Base-by-base conservation (phyloP, 305 asterid species). In the Rubia occidens region DNA sequence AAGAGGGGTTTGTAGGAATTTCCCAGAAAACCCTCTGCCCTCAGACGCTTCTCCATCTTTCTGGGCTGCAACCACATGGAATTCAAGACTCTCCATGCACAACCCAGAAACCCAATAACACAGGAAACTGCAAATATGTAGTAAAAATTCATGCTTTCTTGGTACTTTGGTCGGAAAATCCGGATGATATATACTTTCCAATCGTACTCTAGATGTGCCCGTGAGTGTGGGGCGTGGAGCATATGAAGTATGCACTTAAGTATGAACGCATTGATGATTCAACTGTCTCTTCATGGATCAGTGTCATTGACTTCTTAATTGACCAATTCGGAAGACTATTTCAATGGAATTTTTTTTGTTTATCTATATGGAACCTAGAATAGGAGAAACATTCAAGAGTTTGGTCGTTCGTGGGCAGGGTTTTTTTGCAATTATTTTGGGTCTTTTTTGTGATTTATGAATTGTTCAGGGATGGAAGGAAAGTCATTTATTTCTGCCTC, bases 21-120 rank as follows among this genome's bases (percentile, higher is more conserved):
- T 10, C 94, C 90, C 6, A 43, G n/a, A 10, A 86, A 73, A 6
- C 91, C 91, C 58, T 84, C 86, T 64, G 79, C 72, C 59, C 86
- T 79, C 5, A 84, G 82, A 59, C 54, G 60, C 40, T 78, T 81
- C n/a, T 84, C 86, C 13, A 79, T 9, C 60, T 69, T 78, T 63
- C 72, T 79, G 18, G 91, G 86, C 74, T 26, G 70, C 44, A 86
- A 64, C 84, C 82, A 84, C 11, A 66, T 77, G 77, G 79, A 82
- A 62, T 75, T 67, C 72, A 86, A 67, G 60, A 79, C 13, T 66
- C 60, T 82, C 86, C 88, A 78, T 29, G 76, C 78, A 42, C 68
- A 58, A 43, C 68, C 2, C 39, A 69, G 42, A 54, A 73, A 10
- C 8, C 68, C 17, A 59, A 73, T n/a, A 43, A 71, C 74, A 58